Percentiles rank a stretch among this genome's conserved stretches.
Conservation (phyloP, 805 yeast species). For the Kuraishia cidri region DNA sequence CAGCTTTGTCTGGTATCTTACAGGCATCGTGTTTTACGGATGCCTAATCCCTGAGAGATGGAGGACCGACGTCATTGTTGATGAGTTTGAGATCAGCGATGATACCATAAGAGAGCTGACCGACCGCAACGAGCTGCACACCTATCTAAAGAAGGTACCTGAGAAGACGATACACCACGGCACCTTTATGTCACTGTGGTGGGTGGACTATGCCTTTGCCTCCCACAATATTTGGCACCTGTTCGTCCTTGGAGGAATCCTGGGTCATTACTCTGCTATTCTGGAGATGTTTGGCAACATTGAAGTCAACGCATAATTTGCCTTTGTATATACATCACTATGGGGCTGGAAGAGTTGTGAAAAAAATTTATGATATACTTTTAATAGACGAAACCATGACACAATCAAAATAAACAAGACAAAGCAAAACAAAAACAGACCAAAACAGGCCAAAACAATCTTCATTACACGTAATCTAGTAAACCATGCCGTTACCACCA, state of each 20-base stretch:
- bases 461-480: no score
- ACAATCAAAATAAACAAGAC: no score
- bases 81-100: slow-evolving; percentile 26
- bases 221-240: slow-evolving; percentile 95
- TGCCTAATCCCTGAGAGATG: slow-evolving; percentile 84
- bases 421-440: no score
- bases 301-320: background rate
- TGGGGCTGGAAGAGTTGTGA: no score
- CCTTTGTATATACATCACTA: no score
- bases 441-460: no score
- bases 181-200: slow-evolving; percentile 57
- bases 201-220: slow-evolving; percentile 70
- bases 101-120: slow-evolving; percentile 19
- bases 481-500: no score
- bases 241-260: slow-evolving; percentile 81
- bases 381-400: no score
- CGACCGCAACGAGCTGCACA: slow-evolving; percentile 12
- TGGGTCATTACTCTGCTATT: slow-evolving; percentile 80
- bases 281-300: slow-evolving; percentile 51
- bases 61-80: slow-evolving; percentile 59
- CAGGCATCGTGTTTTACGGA: slow-evolving; percentile 85
- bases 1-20: slow-evolving; percentile 64
- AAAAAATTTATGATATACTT: no score
- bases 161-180: slow-evolving; percentile 18
- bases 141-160: slow-evolving; percentile 33